These are phyloP conservation scores for Penicillium paneum DNA, from an alignment of 2,329 filamentous ascomycete genomes.

Conservation along the genomic window DNA sequence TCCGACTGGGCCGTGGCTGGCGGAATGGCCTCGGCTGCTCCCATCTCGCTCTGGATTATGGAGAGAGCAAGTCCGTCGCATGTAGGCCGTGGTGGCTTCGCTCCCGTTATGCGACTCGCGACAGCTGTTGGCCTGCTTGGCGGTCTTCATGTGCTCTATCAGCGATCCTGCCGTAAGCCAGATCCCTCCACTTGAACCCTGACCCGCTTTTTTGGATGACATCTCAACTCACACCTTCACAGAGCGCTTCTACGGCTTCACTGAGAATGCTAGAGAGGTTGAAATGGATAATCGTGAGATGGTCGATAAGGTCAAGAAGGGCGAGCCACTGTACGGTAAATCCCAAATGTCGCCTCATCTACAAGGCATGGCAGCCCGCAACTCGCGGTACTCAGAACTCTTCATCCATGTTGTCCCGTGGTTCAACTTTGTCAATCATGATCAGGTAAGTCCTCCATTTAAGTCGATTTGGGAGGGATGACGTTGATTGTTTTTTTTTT, in stretches of 20 bases:
- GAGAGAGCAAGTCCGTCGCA: conserved; percentile 83
- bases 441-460: conserved; percentile 50
- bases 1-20: conserved; percentile 76
- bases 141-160: conserved; percentile 81
- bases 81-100: conserved; percentile 77
- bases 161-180: conserved; percentile 74
- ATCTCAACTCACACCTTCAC: conserved; percentile 16
- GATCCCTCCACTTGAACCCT: background rate
- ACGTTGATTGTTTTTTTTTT: background rate
- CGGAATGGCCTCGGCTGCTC: conserved; percentile 67
- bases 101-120: conserved; percentile 75
- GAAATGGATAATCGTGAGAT: conserved; percentile 98
- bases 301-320: conserved; percentile 92
- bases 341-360: conserved; percentile 77
- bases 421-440: conserved; percentile 99
- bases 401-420: conserved; percentile 84
- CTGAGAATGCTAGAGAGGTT: conserved; percentile 85
- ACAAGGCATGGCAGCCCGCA: conserved; percentile 87
- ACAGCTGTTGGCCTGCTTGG: conserved; percentile 70
- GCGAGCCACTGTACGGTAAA: conserved; percentile 83
- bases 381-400: conserved; percentile 85
- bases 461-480: background rate
- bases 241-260: conserved; percentile 96
- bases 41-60: conserved; percentile 70
- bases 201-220: background rate